phyloP scores from a whole-genome alignment of 768 basidiomycete species.

The Nidularia sp. region DNA sequence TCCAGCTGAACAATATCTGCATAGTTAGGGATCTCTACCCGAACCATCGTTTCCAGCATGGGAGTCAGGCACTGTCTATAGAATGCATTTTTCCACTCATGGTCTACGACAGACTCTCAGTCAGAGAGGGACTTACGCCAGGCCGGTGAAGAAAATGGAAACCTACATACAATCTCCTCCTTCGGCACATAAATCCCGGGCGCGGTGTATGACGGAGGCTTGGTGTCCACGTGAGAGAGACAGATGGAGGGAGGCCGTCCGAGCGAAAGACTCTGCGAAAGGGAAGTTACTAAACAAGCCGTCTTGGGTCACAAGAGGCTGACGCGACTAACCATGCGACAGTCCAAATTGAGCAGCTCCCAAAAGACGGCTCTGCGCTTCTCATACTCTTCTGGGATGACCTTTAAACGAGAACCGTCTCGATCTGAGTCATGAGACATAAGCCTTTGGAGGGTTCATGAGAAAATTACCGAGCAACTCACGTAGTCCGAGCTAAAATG shows the following conservation, averaged over 20 bases:
- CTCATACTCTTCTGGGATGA: conserved; percentile 71
- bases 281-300: not conserved
- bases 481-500: conserved; percentile 62
- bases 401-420: conserved; percentile 57
- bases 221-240: conserved; percentile 61
- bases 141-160: conserved; percentile 8
- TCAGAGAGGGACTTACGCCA: conserved; percentile 7
- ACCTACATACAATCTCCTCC: conserved; percentile 49
- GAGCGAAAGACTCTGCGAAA: conserved; percentile 58
- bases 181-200: conserved; percentile 42
- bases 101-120: conserved; percentile 38
- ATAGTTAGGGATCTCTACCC: conserved; percentile 50
- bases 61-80: conserved; percentile 61
- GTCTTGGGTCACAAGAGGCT: not conserved
- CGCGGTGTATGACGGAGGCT: conserved; percentile 47
- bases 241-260: conserved; percentile 70
- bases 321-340: conserved; percentile 45
- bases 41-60: conserved; percentile 53
- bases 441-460: not conserved
- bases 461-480: conserved; percentile 22
- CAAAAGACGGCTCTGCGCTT: conserved; percentile 67
- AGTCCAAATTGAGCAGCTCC: conserved; percentile 72
- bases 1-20: conserved; percentile 50
- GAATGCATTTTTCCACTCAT: conserved; percentile 69
- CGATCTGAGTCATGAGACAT: conserved; percentile 43